Evolutionary conservation across 2,329 filamentous ascomycete species (phyloP).

Genomic region (Neopestalotiopsis sp.): DNA sequence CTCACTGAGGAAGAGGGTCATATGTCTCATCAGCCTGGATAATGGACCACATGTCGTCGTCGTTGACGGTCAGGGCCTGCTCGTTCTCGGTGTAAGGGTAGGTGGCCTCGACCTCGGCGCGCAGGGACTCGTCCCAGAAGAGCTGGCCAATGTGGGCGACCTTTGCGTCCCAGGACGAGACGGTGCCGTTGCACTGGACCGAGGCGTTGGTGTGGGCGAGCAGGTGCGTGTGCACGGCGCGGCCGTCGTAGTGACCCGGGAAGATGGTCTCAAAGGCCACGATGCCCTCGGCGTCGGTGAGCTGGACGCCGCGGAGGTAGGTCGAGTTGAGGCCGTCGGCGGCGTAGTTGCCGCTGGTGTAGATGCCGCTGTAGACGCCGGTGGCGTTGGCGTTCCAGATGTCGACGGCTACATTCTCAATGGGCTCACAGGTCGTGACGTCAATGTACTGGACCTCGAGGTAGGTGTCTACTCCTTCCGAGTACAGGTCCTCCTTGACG

Average conservation of each 20-base stretch:
- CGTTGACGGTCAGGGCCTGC: conserved; percentile 32
- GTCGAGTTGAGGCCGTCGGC: conserved; percentile 44
- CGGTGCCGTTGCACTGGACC: conserved; percentile 35
- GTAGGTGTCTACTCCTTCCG: conserved; percentile 47
- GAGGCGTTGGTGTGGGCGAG: conserved; percentile 34
- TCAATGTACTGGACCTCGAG: conserved; percentile 52
- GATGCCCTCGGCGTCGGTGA: conserved; percentile 51
- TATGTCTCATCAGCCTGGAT: conserved; percentile 31
- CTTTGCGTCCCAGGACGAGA: conserved; percentile 30
- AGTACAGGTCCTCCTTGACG: conserved; percentile 44
- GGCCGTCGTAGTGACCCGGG: conserved; percentile 46
- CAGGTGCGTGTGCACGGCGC: conserved; percentile 48
- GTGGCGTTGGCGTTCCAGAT: conserved; percentile 50
- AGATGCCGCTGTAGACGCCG: conserved; percentile 32
- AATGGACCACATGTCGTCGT: conserved; percentile 38
- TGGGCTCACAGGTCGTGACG: conserved; percentile 49
- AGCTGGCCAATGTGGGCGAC: conserved; percentile 38
- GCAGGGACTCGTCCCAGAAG: conserved; percentile 36
- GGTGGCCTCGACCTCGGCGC: conserved; percentile 33
- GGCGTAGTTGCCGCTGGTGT: conserved; percentile 32
- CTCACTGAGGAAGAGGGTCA: conserved; percentile 56
- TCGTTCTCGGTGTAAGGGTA: conserved; percentile 36
- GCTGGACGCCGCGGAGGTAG: conserved; percentile 53
- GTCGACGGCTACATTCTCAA: conserved; percentile 46
- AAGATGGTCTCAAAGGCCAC: conserved; percentile 52